Base-by-base conservation (phyloP, 1,139 yeast species). In the Zygosaccharomyces pseudobailii region DNA sequence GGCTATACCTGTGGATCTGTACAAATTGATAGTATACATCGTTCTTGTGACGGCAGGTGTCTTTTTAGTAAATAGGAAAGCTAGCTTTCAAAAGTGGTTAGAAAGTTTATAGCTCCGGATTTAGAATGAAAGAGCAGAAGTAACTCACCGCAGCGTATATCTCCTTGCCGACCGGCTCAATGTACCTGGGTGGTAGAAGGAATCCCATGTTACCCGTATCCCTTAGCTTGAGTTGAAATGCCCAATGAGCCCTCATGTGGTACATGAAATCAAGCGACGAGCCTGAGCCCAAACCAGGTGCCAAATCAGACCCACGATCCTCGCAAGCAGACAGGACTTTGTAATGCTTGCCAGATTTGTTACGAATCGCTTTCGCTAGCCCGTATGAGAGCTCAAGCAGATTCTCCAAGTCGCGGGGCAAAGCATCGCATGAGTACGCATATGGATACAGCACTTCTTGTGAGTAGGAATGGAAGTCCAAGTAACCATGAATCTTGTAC, bases 151-250 rank as follows among this genome's bases (percentile, higher is more conserved):
- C 84, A 6, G 82, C 78, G 62, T 80, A 80, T 32, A 84, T 75
- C 64, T 88, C 96, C 48, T 73, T 70, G 1, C 95, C 96, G 9
- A 85, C 92, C 0, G 95, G 90, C 23, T 67, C 72, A 52, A 88
- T 87, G 61, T 73, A 80, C 59, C 78, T 78, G 1, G 84, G 62
- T 6, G 96, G 96, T 42, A 87, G 71, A 55, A 88, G 71, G 63
- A 87, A 88, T 1, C 96, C 96, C 62, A 84, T 90, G 47, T 79
- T 77, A 1, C 96, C 96, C 20, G 85, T 79, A 64, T 87, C 96
- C 58, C 96, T 75, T 51, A 88, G 71, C 65, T 87, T 86, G 50
- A 87, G 69, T 59, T 86, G 95, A 68, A 82, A 85, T 1, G 95
- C 94, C 89, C 92, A 87, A 59, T 73, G 79, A 0, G 94, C 95